phyloP scores from a whole-genome alignment of 2,329 filamentous ascomycete species.

The Sclerotinia subarctica region DNA sequence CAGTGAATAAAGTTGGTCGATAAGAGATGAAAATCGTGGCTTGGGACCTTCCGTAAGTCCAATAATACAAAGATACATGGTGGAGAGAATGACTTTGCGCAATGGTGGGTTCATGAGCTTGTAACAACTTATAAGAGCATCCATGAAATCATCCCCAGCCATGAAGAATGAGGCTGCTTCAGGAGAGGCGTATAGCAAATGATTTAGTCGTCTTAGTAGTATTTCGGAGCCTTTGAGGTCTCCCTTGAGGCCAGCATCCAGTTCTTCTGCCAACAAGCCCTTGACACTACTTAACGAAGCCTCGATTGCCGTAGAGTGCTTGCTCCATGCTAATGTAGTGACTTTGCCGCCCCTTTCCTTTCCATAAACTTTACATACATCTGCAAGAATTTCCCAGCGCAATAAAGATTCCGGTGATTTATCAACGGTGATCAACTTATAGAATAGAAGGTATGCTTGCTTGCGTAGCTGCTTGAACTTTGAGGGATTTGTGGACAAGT shows the following conservation, averaged over 20 bases:
- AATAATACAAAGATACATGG: constrained; percentile 70
- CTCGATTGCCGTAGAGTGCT: constrained; percentile 50
- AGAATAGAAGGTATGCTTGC: constrained; percentile 61
- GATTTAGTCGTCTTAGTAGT: constrained; percentile 57
- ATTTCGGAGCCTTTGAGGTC: constrained; percentile 54
- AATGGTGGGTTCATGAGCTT: constrained; percentile 60
- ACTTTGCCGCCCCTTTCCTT: constrained; percentile 57
- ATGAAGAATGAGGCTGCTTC: constrained; percentile 62
- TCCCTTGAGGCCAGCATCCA: constrained; percentile 59
- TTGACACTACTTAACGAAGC: constrained; percentile 58
- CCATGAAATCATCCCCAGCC: constrained; percentile 83
- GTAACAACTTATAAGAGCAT: constrained; percentile 67
- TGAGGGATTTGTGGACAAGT: constrained; percentile 8
- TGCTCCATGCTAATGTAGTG: constrained; percentile 49
- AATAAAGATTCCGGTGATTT: constrained; percentile 50
- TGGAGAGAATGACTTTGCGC: constrained; percentile 66
- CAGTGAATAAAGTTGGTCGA: constrained; percentile 80
- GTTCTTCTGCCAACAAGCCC: constrained; percentile 55
- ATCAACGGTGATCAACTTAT: constrained; percentile 51
- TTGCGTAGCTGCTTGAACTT: constrained; percentile 55
- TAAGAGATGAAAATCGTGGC: constrained; percentile 69
- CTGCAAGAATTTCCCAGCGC: constrained; percentile 65
- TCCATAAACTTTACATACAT: constrained; percentile 64
- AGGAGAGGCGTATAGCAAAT: constrained; percentile 60
- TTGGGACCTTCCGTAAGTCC: constrained; percentile 65